These are phyloP conservation scores for Cyphellophora attinorum DNA, from an alignment of 2,329 filamentous ascomycete species.

Conservation along the genomic window DNA sequence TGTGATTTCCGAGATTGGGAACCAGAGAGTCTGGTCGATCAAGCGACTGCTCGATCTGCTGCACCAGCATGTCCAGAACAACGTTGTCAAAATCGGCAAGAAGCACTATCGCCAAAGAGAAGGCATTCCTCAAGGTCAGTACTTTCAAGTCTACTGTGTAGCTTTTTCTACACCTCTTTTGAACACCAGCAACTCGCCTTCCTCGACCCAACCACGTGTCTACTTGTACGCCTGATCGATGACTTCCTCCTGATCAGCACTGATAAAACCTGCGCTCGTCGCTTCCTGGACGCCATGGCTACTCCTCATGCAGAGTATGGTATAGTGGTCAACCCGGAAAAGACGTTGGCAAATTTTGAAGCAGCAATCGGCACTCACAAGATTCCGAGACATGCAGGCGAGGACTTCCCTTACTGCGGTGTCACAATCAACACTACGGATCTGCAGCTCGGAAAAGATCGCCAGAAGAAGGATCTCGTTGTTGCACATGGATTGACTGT, in stretches of 20 bases:
- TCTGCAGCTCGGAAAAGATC: slow-evolving; percentile 64
- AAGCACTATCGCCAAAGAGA: slow-evolving; percentile 77
- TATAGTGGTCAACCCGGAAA: slow-evolving; percentile 63
- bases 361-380: slow-evolving; percentile 44
- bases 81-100: slow-evolving; percentile 81
- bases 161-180: slow-evolving; percentile 88
- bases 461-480: slow-evolving; percentile 43
- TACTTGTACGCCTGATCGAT: slow-evolving; percentile 77
- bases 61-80: slow-evolving; percentile 68
- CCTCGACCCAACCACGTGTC: slow-evolving; percentile 41
- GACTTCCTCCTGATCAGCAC: slow-evolving; percentile 86
- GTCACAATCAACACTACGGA: slow-evolving; percentile 64
- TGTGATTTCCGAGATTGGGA: slow-evolving; percentile 64
- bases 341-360: slow-evolving; percentile 80
- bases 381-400: slow-evolving; percentile 41
- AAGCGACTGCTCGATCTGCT: slow-evolving; percentile 60
- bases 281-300: slow-evolving; percentile 75
- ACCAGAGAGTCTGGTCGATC: slow-evolving; percentile 48
- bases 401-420: slow-evolving; percentile 79
- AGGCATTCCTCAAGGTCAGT: slow-evolving; percentile 93
- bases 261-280: slow-evolving; percentile 53
- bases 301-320: slow-evolving; percentile 69
- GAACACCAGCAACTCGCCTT: slow-evolving; percentile 64
- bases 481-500: slow-evolving; percentile 69
- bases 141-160: slow-evolving; percentile 78